These are phyloP conservation scores for Linum tenue DNA, from an alignment of 345 rosid species.

Conservation along the genomic window DNA sequence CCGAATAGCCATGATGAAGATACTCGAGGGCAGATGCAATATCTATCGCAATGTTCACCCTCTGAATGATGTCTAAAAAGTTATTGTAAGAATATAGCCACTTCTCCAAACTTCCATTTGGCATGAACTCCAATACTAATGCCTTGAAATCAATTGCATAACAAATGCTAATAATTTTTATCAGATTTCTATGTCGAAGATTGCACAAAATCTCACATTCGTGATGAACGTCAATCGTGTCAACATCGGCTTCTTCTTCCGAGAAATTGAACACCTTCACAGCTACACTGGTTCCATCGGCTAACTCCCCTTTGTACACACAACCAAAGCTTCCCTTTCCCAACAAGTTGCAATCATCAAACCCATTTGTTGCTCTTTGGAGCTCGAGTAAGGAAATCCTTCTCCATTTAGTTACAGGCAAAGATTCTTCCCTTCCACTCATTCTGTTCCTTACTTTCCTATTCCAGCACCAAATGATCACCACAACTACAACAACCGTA, in stretches of 20 bases:
- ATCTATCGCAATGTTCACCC: slow-evolving; percentile 11
- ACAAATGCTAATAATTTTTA: slow-evolving; percentile 6
- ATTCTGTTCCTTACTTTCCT: too few relatives aligned
- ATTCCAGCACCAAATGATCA: background rate
- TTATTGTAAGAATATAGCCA: background rate
- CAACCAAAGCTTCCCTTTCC: too few relatives aligned
- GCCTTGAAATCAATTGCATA: background rate
- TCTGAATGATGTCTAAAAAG: slow-evolving; percentile 4
- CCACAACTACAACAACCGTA: background rate
- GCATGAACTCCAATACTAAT: too few relatives aligned
- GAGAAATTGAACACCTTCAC: slow-evolving; percentile 11
- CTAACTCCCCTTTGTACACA: background rate
- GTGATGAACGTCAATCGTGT: slow-evolving; percentile 1
- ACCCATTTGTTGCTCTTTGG: slow-evolving; percentile 9
- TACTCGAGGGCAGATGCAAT: background rate
- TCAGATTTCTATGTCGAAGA: slow-evolving; percentile 13
- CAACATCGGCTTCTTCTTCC: background rate
- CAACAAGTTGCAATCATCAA: slow-evolving; percentile 12
- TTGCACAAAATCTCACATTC: background rate
- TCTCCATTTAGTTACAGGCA: background rate
- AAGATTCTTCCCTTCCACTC: background rate
- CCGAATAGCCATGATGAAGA: slow-evolving; percentile 7
- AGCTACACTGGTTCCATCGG: slow-evolving; percentile 7
- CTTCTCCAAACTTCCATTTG: too few relatives aligned
- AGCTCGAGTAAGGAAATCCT: slow-evolving; percentile 12